phyloP scores from a whole-genome alignment of 1,139 yeast genomes.

The Sugiyamaella grinbergsii region DNA sequence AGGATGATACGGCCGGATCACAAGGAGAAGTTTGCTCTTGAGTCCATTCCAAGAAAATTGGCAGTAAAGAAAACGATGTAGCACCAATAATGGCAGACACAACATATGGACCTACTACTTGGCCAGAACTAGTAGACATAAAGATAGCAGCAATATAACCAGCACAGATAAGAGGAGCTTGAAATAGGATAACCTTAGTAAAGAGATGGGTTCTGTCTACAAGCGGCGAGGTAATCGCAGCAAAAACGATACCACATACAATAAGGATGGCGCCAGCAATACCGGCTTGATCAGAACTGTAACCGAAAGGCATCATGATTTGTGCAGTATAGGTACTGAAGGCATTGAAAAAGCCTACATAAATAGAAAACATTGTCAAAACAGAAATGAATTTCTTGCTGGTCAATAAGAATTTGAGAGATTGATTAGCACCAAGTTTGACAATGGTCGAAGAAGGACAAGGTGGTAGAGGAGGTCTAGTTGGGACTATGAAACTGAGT shows the following conservation, averaged over 20 bases:
- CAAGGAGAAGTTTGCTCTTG: slow-evolving; percentile 44
- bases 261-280: slow-evolving; percentile 42
- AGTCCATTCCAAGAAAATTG: slow-evolving; percentile 42
- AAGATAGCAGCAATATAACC: slow-evolving; percentile 42
- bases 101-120: slow-evolving; percentile 40
- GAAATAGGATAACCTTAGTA: slow-evolving; percentile 32
- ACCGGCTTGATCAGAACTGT: slow-evolving; percentile 42
- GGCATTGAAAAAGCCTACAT: slow-evolving; percentile 45
- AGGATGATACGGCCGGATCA: slow-evolving; percentile 40
- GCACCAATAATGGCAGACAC: slow-evolving; percentile 44
- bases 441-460: slow-evolving; percentile 40
- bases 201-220: slow-evolving; percentile 39
- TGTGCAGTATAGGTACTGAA: slow-evolving; percentile 42
- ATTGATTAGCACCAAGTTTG: slow-evolving; percentile 35
- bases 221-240: slow-evolving; percentile 41
- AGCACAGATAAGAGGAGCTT: slow-evolving; percentile 39
- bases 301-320: slow-evolving; percentile 43
- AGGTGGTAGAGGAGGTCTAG: slow-evolving; percentile 39
- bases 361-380: slow-evolving; percentile 38
- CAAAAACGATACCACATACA: slow-evolving; percentile 40
- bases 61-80: slow-evolving; percentile 40
- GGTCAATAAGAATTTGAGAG: slow-evolving; percentile 31
- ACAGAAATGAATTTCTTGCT: slow-evolving; percentile 32
- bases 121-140: slow-evolving; percentile 35
- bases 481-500: slow-evolving; percentile 35